A percentile compares a stretch with the other conserved stretches of the same genome.
phyloP scores from a whole-genome alignment of 495 filamentous ascomycete species.

The Xylaria acuta region DNA sequence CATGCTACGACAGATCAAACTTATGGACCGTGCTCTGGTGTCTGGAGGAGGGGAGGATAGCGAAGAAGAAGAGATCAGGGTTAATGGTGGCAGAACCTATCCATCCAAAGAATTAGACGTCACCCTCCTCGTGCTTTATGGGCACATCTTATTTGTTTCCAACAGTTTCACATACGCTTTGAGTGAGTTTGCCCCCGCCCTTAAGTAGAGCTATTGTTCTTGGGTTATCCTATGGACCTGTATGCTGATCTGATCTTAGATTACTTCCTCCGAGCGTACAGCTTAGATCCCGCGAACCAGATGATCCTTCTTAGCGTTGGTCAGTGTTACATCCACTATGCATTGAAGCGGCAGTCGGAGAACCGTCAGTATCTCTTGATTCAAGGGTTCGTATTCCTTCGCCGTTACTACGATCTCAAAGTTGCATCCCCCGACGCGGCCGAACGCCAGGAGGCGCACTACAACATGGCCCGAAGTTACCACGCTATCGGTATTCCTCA shows the following conservation, averaged over 20 bases:
- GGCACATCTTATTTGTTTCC: slow-evolving; percentile 80
- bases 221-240: not conserved
- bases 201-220: not conserved
- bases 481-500: slow-evolving; percentile 80
- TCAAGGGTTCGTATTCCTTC: slow-evolving; percentile 83
- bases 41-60: slow-evolving; percentile 28
- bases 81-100: slow-evolving; percentile 34
- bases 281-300: slow-evolving; percentile 76
- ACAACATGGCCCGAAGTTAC: slow-evolving; percentile 82
- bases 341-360: slow-evolving; percentile 84
- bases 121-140: slow-evolving; percentile 83
- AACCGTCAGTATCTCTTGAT: slow-evolving; percentile 86
- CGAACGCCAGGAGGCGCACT: slow-evolving; percentile 83
- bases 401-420: slow-evolving; percentile 72
- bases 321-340: slow-evolving; percentile 82
- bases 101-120: slow-evolving; percentile 53
- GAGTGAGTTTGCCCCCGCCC: slow-evolving; percentile 51
- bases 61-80: slow-evolving; percentile 35
- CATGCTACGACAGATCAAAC: slow-evolving; percentile 87
- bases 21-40: slow-evolving; percentile 67
- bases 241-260: slow-evolving; percentile 46
- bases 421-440: slow-evolving; percentile 41
- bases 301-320: slow-evolving; percentile 75
- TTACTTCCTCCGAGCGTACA: slow-evolving; percentile 88
- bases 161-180: slow-evolving; percentile 82